phyloP scores from a whole-genome alignment of 768 basidiomycete species.

The Sporobolomyces pararoseus region DNA sequence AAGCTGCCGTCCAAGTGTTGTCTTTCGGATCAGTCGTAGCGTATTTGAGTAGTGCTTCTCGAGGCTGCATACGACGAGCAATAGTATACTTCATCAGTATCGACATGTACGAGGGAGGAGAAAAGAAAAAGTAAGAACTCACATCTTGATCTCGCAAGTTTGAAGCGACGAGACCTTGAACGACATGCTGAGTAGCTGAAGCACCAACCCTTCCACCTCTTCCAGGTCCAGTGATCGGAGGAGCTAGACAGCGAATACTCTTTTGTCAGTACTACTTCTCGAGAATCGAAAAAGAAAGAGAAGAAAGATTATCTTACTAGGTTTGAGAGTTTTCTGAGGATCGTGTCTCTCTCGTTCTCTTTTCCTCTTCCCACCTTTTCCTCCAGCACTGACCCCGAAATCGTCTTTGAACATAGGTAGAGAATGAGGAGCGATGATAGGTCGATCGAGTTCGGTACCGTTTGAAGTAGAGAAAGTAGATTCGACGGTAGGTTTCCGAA shows the following conservation, averaged over 20 bases:
- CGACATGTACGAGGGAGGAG: not conserved
- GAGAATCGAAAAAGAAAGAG: not conserved
- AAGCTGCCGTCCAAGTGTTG: conserved; percentile 68
- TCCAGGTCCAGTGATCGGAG: conserved; percentile 89
- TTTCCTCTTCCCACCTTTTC: conserved; percentile 73
- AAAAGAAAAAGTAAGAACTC: conserved; percentile 39
- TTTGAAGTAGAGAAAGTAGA: conserved; percentile 15
- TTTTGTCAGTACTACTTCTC: no score
- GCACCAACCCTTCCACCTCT: conserved; percentile 91
- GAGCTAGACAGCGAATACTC: conserved; percentile 54
- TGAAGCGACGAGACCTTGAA: conserved; percentile 88
- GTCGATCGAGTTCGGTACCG: conserved; percentile 59
- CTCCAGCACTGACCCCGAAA: conserved; percentile 54
- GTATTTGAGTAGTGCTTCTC: conserved; percentile 92
- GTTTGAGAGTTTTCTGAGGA: conserved; percentile 84
- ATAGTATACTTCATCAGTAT: conserved; percentile 41
- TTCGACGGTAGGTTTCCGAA: conserved; percentile 54
- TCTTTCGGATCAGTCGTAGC: conserved; percentile 71
- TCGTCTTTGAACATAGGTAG: conserved; percentile 88
- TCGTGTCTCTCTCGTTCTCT: conserved; percentile 82
- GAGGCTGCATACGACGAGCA: conserved; percentile 61
- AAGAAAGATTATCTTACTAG: conserved; percentile 47
- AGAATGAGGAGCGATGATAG: conserved; percentile 87
- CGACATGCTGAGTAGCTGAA: conserved; percentile 93
- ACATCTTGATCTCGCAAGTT: conserved; percentile 91